These are phyloP conservation scores for Santalum album DNA, from an alignment of 164 flowering plant genomes.

Conservation along the genomic window DNA sequence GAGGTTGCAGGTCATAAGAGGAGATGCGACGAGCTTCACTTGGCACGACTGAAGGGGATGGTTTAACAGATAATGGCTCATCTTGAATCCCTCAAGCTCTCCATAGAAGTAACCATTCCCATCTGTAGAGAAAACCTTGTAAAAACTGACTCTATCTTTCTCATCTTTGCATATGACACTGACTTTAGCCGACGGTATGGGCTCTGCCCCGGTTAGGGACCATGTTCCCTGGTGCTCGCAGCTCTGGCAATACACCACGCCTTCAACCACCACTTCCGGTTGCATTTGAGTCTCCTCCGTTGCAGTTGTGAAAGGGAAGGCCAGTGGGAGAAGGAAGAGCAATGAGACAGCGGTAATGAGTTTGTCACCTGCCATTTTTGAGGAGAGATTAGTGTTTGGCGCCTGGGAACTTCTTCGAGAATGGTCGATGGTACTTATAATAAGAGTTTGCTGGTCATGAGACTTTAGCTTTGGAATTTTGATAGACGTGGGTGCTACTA, in stretches of 20 bases:
- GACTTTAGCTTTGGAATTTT: no score
- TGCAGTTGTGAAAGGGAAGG: constrained; percentile 20
- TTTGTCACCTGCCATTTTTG: constrained; percentile 33
- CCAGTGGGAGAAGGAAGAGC: constrained; percentile 27
- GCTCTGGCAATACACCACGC: constrained; percentile 79
- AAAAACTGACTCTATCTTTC: constrained; percentile 45
- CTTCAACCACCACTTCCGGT: constrained; percentile 63
- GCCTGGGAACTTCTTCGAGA: background rate
- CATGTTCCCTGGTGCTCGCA: constrained; percentile 45
- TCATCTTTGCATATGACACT: constrained; percentile 68
- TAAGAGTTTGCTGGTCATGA: no score
- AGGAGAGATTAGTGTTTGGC: background rate
- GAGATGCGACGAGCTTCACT: constrained; percentile 63
- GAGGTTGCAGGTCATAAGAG: constrained; percentile 47
- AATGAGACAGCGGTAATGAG: constrained; percentile 16
- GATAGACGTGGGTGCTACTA: no score
- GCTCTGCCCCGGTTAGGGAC: constrained; percentile 49
- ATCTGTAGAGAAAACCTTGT: constrained; percentile 43
- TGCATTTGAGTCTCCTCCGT: constrained; percentile 10
- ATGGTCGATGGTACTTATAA: no score
- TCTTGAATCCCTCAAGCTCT: constrained; percentile 45
- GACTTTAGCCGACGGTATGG: constrained; percentile 46
- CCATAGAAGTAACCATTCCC: constrained; percentile 65
- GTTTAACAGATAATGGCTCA: constrained; percentile 38
- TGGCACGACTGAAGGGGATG: constrained; percentile 77